These are phyloP conservation scores for Yamadazyma sp. DNA, from an alignment of 805 yeast genomes.

Conservation along the genomic window DNA sequence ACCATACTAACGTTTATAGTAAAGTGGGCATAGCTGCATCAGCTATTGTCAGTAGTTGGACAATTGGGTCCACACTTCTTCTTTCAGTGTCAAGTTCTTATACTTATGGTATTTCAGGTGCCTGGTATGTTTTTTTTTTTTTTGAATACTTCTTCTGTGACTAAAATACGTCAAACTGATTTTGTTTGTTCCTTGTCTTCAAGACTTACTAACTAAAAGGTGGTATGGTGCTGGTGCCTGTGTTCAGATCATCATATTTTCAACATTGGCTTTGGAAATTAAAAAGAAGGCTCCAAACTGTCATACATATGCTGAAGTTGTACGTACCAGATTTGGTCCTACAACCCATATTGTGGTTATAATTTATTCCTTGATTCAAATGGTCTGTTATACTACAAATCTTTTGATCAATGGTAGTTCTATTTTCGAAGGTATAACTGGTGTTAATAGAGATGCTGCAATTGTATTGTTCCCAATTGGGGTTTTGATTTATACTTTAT, in stretches of 20 bases:
- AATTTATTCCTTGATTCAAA: conserved; percentile 35
- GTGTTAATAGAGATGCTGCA: conserved; percentile 46
- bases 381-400: conserved; percentile 27
- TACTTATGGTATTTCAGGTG: conserved; percentile 28
- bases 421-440: conserved; percentile 37
- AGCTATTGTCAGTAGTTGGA: conserved; percentile 44
- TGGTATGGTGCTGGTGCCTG: conserved; percentile 38
- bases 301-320: conserved; percentile 39
- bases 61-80: conserved; percentile 44
- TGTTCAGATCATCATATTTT: conserved; percentile 34
- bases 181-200: too few relatives aligned
- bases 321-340: conserved; percentile 34
- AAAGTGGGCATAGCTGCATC: conserved; percentile 38
- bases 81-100: conserved; percentile 8
- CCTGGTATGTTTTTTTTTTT: conserved; percentile 18
- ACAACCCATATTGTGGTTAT: conserved; percentile 17
- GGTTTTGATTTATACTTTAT: conserved; percentile 67
- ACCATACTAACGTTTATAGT: too few relatives aligned
- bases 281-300: conserved; percentile 39
- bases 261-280: conserved; percentile 35
- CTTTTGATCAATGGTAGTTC: conserved; percentile 45
- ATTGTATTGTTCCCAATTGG: conserved; percentile 50
- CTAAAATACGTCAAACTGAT: too few relatives aligned
- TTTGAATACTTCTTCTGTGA: conserved; percentile 16
- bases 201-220: conserved; percentile 1